These are phyloP conservation scores for Aciculoconidium aculeatum DNA, from an alignment of 805 yeast species.

Conservation along the genomic window DNA sequence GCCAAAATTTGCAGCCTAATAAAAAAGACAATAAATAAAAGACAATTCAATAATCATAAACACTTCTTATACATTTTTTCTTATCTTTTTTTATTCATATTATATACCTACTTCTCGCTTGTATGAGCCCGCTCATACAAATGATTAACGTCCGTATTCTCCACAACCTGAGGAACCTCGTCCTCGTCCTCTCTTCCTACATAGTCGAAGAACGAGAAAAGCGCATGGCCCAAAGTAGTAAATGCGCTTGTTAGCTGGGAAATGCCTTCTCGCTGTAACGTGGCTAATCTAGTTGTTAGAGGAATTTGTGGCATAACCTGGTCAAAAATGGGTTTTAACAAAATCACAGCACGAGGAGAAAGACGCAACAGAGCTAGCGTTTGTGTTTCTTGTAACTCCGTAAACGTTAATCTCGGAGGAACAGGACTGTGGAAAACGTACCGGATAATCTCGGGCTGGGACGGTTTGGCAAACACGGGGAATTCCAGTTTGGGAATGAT, in stretches of 20 bases:
- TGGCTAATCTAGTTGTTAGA: conserved; percentile 4
- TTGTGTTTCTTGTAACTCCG: conserved; percentile 47
- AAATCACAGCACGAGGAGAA: conserved; percentile 67
- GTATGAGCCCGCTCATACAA: too few species aligned
- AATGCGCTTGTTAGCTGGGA: conserved; percentile 5
- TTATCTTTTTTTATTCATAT: too few species aligned
- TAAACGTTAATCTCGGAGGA: conserved; percentile 44
- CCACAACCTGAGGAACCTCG: neutral
- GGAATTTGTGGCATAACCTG: conserved; percentile 2
- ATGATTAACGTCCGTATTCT: neutral
- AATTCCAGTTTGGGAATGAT: conserved; percentile 32
- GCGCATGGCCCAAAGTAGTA: conserved; percentile 27
- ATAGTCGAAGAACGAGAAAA: conserved; percentile 38
- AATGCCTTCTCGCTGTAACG: conserved; percentile 7
- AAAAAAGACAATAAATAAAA: too few species aligned
- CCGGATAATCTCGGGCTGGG: conserved; percentile 52
- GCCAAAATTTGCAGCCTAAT: too few species aligned
- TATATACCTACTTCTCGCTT: too few species aligned
- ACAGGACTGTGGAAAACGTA: conserved; percentile 33
- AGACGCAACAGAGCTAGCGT: conserved; percentile 51
- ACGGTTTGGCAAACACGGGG: conserved; percentile 47
- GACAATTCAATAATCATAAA: too few species aligned
- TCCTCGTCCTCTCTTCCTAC: conserved; percentile 10
- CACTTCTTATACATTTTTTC: too few species aligned
- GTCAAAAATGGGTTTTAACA: conserved; percentile 64